Evolutionary conservation across 2,329 filamentous ascomycete species (phyloP).

Genomic region (Fusarium begoniae): DNA sequence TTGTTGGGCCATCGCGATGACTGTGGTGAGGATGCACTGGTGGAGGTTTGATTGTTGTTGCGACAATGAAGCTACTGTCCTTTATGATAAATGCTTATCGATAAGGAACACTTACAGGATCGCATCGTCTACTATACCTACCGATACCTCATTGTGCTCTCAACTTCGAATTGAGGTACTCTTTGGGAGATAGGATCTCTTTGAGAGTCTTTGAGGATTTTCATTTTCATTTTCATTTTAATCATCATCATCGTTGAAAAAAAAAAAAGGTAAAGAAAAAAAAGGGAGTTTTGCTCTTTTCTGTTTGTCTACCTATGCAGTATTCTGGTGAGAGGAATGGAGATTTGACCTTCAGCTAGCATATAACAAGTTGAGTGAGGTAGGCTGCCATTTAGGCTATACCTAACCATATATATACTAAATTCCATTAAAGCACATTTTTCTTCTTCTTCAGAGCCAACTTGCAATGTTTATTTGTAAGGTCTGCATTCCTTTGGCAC

Average conservation of each 20-base stretch:
- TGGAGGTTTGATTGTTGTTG: conserved; percentile 3
- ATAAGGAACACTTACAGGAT: conserved; percentile 3
- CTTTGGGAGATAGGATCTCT: neutral
- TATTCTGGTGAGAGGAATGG: no score
- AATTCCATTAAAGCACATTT: neutral
- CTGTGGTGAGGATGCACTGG: neutral
- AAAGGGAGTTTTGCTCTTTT: neutral
- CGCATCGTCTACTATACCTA: neutral
- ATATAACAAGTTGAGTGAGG: neutral
- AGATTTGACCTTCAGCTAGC: neutral
- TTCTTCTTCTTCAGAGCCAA: neutral
- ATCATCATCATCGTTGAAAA: neutral
- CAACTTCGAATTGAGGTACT: neutral
- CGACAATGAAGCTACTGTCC: conserved; percentile 1
- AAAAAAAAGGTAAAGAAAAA: neutral
- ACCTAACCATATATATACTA: neutral
- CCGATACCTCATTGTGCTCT: neutral
- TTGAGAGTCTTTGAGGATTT: neutral
- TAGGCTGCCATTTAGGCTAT: neutral
- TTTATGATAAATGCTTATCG: conserved; percentile 19
- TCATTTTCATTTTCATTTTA: neutral
- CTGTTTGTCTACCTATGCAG: no score
- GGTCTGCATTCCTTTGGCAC: neutral
- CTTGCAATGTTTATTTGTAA: neutral
- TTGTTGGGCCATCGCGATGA: conserved; percentile 43